Evolutionary conservation across 2,329 filamentous ascomycete species (phyloP).

Genomic region (Sporothrix brasiliensis): DNA sequence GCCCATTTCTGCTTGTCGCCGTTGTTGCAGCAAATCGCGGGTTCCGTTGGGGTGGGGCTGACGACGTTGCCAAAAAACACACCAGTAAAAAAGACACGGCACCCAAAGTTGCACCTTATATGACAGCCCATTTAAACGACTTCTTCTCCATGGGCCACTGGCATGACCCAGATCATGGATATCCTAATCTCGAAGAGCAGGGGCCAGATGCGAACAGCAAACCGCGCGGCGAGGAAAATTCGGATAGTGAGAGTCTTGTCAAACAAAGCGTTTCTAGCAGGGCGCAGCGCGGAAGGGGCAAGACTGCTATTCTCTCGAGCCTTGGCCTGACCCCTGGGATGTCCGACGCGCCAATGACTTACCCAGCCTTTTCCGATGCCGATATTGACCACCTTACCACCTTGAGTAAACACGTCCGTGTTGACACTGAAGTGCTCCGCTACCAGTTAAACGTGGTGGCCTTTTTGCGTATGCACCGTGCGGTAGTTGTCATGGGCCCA

Average conservation of each 20-base stretch:
- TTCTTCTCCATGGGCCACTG: constrained; percentile 86
- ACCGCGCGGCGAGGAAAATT: background rate
- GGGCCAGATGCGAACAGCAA: constrained; percentile 42
- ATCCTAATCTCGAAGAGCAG: constrained; percentile 71
- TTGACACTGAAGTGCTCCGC: constrained; percentile 75
- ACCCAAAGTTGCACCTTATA: constrained; percentile 45
- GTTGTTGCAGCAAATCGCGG: constrained; percentile 59
- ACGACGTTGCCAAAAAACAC: background rate
- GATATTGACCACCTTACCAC: constrained; percentile 63
- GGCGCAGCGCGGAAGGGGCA: constrained; percentile 30
- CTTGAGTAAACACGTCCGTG: constrained; percentile 60
- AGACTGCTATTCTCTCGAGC: constrained; percentile 1
- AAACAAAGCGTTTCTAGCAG: constrained; percentile 38
- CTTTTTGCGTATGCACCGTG: constrained; percentile 85
- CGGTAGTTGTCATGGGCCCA: constrained; percentile 58
- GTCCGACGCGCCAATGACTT: background rate
- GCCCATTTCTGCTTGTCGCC: constrained; percentile 77
- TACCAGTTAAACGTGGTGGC: constrained; percentile 88
- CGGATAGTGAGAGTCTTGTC: constrained; percentile 30
- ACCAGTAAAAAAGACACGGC: background rate
- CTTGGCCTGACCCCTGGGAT: background rate
- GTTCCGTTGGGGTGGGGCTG: constrained; percentile 40
- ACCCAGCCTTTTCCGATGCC: constrained; percentile 41
- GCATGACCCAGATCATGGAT: constrained; percentile 72
- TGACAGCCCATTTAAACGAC: constrained; percentile 70